Conservation (phyloP, 2,329 filamentous ascomycete genomes). For the Chaetomium strumarium region DNA sequence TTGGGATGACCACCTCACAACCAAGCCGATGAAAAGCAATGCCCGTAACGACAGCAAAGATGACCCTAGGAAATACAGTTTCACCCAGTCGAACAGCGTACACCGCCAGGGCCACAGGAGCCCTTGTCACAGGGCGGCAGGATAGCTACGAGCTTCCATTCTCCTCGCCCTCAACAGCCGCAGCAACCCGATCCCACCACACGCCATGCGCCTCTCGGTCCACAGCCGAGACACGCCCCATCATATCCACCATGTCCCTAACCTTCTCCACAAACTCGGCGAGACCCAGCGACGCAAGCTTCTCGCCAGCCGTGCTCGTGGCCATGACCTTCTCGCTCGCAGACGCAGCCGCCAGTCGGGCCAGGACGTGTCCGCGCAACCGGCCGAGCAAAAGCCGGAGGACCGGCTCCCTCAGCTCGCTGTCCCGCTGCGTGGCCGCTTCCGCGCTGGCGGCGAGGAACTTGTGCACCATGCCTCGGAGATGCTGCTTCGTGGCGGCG, state of each 20-base stretch:
- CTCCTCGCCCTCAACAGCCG: conserved; percentile 46
- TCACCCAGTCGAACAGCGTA: not conserved
- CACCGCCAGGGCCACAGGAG: not conserved
- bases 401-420: conserved; percentile 49
- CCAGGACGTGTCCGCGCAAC: conserved; percentile 60
- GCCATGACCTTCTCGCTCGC: conserved; percentile 65
- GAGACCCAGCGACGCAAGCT: conserved; percentile 61
- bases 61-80: not conserved
- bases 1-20: not conserved
- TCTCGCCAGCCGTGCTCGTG: conserved; percentile 63
- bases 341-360: conserved; percentile 58
- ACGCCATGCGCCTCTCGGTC: conserved; percentile 61
- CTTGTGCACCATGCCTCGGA: conserved; percentile 52
- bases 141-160: conserved; percentile 7
- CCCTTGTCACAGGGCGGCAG: not conserved
- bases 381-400: conserved; percentile 63
- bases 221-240: conserved; percentile 59
- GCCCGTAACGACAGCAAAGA: no score
- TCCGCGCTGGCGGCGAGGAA: conserved; percentile 47
- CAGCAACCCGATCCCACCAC: conserved; percentile 65
- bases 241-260: conserved; percentile 61
- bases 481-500: conserved; percentile 52
- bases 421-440: conserved; percentile 33
- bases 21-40: not conserved
- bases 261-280: conserved; percentile 68